Percentiles rank a stretch among this genome's conserved stretches.
These are phyloP conservation scores for Scedosporium aurantiacum DNA, from an alignment of 2,329 filamentous ascomycete genomes.

Conservation along the genomic window DNA sequence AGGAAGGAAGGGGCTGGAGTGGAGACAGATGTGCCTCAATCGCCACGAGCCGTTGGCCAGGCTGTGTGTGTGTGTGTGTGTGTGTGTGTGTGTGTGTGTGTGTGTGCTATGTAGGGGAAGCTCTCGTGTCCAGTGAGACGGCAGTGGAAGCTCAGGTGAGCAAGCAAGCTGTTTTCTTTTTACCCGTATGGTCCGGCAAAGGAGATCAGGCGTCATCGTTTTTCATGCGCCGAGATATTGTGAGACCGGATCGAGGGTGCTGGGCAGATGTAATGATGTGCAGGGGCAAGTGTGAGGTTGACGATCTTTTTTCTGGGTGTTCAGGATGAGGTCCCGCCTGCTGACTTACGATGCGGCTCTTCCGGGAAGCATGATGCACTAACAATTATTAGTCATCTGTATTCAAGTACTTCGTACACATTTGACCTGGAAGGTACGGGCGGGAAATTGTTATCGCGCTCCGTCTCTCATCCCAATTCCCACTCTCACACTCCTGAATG, in stretches of 20 bases:
- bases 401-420: not conserved
- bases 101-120: no score
- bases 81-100: no score
- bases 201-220: not conserved
- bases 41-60: no score
- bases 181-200: not conserved
- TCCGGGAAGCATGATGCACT: not conserved
- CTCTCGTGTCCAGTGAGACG: not conserved
- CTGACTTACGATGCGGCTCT: not conserved
- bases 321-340: not conserved
- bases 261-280: not conserved
- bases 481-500: not conserved
- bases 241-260: slow-evolving; percentile 5
- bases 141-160: not conserved
- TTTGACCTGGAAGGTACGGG: no score
- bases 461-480: not conserved
- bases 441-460: not conserved
- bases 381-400: not conserved
- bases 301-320: not conserved
- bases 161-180: not conserved
- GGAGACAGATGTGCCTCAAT: no score
- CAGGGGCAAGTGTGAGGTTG: slow-evolving; percentile 7
- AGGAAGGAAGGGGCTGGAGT: no score
- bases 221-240: slow-evolving; percentile 3
- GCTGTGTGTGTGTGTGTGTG: no score